Base-by-base conservation (phyloP, 768 basidiomycete species). In the Suillus occidentalis region DNA sequence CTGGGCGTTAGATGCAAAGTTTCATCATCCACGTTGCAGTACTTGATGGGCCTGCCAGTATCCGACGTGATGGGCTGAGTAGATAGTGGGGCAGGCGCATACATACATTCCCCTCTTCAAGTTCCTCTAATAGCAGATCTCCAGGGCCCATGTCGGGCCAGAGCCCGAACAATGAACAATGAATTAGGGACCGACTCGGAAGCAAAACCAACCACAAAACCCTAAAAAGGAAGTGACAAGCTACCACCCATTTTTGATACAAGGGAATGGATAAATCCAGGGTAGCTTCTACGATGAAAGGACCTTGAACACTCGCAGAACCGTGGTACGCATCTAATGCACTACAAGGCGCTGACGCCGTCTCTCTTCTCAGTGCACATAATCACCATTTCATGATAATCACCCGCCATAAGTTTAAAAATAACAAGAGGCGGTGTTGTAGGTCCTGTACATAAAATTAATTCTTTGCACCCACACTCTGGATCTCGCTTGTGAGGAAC, bases 211-310 rank as follows among this genome's bases (percentile, higher is more conserved):
- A 65, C 53, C 36, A 72, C 55, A 37, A 9, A 6, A 31, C 2
- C 71, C 69, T 36, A 34, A 71, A 58, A 22, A 2, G 59, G 72
- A 1, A 59, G 3, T 0, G 1, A 55, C 34, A 73, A 73, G 64
- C 61, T 50, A 64, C 1, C 1, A 0, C 6, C 72, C 59, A 0
- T 42, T 60, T 66, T 34, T 4, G 65, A 65, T 10, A 73, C 65
- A 73, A 73, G 40, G 65, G 36, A 62, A 18, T 2, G 39, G 20
- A 66, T 70, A 22, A 73, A 75, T 55, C 14, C 31, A 63, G 8
- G 2, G 25, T 20, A 34, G 64, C 57, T 47, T 52, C 58, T 16
- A 0, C 3, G 6, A 40, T 4, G 39, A 3, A 31, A 58, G 62
- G 68, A 70, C 68, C 65, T 63, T 66, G 58, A 52, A 22, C 61